Base-by-base conservation (phyloP, 1,139 yeast genomes). In the Yarrowia galli region DNA sequence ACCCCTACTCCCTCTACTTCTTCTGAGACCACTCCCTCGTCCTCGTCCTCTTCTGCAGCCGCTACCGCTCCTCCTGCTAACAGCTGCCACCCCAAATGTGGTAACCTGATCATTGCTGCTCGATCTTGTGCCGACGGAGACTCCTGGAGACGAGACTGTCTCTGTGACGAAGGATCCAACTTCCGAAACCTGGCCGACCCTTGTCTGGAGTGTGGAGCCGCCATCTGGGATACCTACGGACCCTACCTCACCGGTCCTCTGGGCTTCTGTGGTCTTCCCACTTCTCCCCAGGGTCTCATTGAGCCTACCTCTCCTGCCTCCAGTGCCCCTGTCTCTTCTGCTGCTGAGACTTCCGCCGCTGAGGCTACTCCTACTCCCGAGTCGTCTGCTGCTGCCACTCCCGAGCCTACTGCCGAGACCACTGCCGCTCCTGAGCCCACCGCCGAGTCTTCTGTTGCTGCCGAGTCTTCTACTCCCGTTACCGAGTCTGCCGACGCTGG, bases 181-280 rank as follows among this genome's bases (percentile, higher is more conserved):
- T 43, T 43, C 48, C n/a, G 13, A 25, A 25, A 43, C 10, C 20
- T 5, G 4, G 48, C 48, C 5, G 32, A 28, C 32, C 48, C 48
- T 9, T 43, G 48, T 43, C 48, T 43, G 3, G 48, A 15, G 6
- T 43, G 48, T 20, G 48, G 48, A 22, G 48, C 48, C 48, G 16
- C n/a, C 9, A 43, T 43, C 48, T 43, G 48, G 48, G 3, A 16
- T 8, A 6, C 13, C 3, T 43, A 43, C 23, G 48, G 48, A 3
- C 12, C 15, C 28, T 43, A 12, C 48, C 48, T 43, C 28, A 25
- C 13, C 7, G 48, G 28, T 5, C 18, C 53, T 5, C 36, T 16
- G 7, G 43, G 38, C 36, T 49, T 28, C 65, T 25, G 53, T 23
- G 35, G 53, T 18, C 15, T n/a, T 20, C 48, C 64, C 22, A 18